Conservation (phyloP, 139 green algal genomes). For the Limnomonas spitsbergensis region DNA sequence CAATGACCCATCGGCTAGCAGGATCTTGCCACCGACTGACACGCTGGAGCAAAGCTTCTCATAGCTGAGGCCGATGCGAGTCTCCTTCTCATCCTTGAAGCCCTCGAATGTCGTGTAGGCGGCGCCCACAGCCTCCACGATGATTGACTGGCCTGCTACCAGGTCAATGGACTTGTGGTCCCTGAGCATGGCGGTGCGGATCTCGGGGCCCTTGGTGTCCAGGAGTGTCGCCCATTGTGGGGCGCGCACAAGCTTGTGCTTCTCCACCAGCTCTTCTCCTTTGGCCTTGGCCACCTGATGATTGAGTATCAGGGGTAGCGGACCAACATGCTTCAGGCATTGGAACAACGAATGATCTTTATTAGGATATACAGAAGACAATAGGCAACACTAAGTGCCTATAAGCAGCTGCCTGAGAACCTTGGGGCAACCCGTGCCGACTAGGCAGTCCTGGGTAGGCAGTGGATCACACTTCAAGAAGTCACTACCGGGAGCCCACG, state of each 20-base stretch:
- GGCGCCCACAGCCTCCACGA: constrained; percentile 60
- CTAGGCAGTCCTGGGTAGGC: too few relatives aligned
- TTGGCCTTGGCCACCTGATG: constrained; percentile 1
- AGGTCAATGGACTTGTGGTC: constrained; percentile 48
- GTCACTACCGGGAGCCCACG: too few relatives aligned
- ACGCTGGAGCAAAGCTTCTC: constrained; percentile 52
- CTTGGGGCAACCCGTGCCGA: too few relatives aligned
- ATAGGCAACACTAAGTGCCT: too few relatives aligned
- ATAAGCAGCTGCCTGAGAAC: too few relatives aligned
- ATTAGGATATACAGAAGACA: too few relatives aligned
- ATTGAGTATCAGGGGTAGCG: not conserved
- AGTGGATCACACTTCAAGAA: too few relatives aligned
- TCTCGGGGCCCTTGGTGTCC: constrained; percentile 63
- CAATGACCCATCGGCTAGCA: constrained; percentile 59
- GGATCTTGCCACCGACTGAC: constrained; percentile 46
- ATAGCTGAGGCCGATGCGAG: constrained; percentile 55
- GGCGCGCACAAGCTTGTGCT: not conserved
- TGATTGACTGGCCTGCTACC: constrained; percentile 41
- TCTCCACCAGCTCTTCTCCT: not conserved
- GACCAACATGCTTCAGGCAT: too few relatives aligned
- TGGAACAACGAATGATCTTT: too few relatives aligned
- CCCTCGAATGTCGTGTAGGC: constrained; percentile 55
- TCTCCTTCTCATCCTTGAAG: constrained; percentile 50
- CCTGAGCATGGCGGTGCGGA: constrained; percentile 63
- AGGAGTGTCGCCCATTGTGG: constrained; percentile 30